Percentiles rank a stretch among this genome's conserved stretches.
Evolutionary conservation across 495 filamentous ascomycete genomes (phyloP).

Genomic region (Penicillium arizonense): DNA sequence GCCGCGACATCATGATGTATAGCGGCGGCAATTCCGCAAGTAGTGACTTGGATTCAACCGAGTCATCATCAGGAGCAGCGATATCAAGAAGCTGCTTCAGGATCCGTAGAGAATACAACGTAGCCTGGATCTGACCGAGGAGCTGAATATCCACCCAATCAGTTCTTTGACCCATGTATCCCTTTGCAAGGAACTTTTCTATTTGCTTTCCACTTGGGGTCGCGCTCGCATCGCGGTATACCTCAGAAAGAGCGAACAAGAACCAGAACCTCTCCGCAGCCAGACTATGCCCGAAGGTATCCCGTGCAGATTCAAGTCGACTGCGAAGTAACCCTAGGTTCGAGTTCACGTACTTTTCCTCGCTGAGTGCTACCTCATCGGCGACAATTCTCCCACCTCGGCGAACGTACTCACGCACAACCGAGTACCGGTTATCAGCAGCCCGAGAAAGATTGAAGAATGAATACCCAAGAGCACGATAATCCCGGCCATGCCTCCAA

Average conservation of each 20-base stretch:
- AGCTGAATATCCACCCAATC: slow-evolving; percentile 65
- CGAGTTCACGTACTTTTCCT: slow-evolving; percentile 11
- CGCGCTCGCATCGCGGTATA: slow-evolving; percentile 16
- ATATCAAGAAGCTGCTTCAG: slow-evolving; percentile 53
- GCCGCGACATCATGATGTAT: slow-evolving; percentile 28
- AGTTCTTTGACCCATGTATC: slow-evolving; percentile 19
- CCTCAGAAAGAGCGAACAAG: slow-evolving; percentile 34
- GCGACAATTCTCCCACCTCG: slow-evolving; percentile 39
- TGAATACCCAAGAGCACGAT: slow-evolving; percentile 60
- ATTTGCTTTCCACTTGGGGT: slow-evolving; percentile 13
- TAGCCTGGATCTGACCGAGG: slow-evolving; percentile 59
- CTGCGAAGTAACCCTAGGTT: slow-evolving; percentile 13
- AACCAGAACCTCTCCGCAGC: slow-evolving; percentile 29
- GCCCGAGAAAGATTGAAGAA: slow-evolving; percentile 44
- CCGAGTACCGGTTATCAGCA: slow-evolving; percentile 6
- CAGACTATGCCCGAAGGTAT: slow-evolving; percentile 4
- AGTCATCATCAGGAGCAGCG: neutral
- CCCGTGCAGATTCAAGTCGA: slow-evolving; percentile 19
- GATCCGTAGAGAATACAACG: slow-evolving; percentile 66
- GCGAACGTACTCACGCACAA: slow-evolving; percentile 48
- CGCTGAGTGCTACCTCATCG: slow-evolving; percentile 23
- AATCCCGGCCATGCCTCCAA: slow-evolving; percentile 56
- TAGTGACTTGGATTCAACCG: slow-evolving; percentile 3
- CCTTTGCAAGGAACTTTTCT: slow-evolving; percentile 24
- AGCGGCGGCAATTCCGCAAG: slow-evolving; percentile 31